These are phyloP conservation scores for Tulasnella sp. DNA, from an alignment of 768 basidiomycete genomes.

Conservation along the genomic window DNA sequence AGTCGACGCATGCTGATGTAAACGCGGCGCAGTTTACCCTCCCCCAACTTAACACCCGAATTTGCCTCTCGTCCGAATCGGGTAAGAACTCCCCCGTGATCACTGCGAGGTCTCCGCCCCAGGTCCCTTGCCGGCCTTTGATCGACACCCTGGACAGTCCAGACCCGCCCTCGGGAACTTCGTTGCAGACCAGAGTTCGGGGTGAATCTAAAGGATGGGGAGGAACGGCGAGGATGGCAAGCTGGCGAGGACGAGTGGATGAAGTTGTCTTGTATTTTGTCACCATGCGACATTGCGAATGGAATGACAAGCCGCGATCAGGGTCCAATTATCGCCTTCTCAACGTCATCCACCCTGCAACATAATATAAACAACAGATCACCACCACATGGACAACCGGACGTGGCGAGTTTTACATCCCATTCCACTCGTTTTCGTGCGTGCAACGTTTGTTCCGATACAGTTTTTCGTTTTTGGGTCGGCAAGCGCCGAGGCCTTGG, in stretches of 20 bases:
- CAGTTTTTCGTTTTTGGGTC: neutral
- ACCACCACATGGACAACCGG: neutral
- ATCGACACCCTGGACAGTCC: conserved; percentile 3
- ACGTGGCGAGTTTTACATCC: neutral
- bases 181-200: no score
- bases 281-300: neutral
- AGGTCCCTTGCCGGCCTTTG: neutral
- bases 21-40: conserved; percentile 9
- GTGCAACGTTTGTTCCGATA: neutral
- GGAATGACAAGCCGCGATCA: conserved; percentile 13
- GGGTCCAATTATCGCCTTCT: conserved; percentile 7
- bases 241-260: neutral
- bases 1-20: conserved; percentile 13
- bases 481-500: conserved; percentile 6
- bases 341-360: conserved; percentile 13
- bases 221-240: neutral
- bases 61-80: conserved; percentile 10
- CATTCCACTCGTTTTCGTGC: neutral
- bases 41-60: conserved; percentile 4
- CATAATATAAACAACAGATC: neutral
- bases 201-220: neutral
- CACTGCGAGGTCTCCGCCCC: neutral
- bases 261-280: neutral
- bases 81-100: conserved; percentile 12
- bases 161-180: neutral